phyloP scores from a whole-genome alignment of 2,329 filamentous ascomycete genomes.

The Aspergillus terreus region DNA sequence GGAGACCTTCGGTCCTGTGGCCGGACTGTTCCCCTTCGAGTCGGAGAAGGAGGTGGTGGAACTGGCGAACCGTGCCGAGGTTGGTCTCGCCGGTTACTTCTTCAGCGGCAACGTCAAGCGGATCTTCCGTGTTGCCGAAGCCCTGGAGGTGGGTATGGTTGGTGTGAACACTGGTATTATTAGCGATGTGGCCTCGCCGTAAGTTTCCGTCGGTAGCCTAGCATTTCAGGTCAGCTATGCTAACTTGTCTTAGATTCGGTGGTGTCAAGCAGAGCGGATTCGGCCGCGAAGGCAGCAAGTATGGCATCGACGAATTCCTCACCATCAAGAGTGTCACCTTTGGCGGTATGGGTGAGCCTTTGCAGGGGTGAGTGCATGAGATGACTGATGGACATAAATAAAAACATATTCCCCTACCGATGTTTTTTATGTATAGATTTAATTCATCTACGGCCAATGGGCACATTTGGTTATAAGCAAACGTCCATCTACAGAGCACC shows the following conservation, averaged over 20 bases:
- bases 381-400: not conserved
- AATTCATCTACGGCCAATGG: not conserved
- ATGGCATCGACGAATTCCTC: slow-evolving; percentile 74
- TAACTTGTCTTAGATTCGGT: slow-evolving; percentile 56
- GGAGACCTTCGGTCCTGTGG: slow-evolving; percentile 95
- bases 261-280: slow-evolving; percentile 81
- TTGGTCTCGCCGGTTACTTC: slow-evolving; percentile 93
- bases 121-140: slow-evolving; percentile 59
- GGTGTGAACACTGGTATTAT: slow-evolving; percentile 69
- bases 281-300: slow-evolving; percentile 72
- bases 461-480: not conserved
- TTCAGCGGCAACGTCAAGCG: slow-evolving; percentile 64
- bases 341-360: slow-evolving; percentile 58
- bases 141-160: slow-evolving; percentile 50
- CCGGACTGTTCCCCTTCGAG: slow-evolving; percentile 82
- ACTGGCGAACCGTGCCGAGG: slow-evolving; percentile 75
- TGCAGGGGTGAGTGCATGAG: slow-evolving; percentile 42
- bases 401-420: not conserved
- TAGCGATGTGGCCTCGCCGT: slow-evolving; percentile 51
- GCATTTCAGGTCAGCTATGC: slow-evolving; percentile 1
- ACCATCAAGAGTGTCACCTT: slow-evolving; percentile 67
- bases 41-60: slow-evolving; percentile 84
- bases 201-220: slow-evolving; percentile 19
- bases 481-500: not conserved
- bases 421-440: not conserved